Base-by-base conservation (phyloP, 2,329 filamentous ascomycete species). In the Blumeria graminis region DNA sequence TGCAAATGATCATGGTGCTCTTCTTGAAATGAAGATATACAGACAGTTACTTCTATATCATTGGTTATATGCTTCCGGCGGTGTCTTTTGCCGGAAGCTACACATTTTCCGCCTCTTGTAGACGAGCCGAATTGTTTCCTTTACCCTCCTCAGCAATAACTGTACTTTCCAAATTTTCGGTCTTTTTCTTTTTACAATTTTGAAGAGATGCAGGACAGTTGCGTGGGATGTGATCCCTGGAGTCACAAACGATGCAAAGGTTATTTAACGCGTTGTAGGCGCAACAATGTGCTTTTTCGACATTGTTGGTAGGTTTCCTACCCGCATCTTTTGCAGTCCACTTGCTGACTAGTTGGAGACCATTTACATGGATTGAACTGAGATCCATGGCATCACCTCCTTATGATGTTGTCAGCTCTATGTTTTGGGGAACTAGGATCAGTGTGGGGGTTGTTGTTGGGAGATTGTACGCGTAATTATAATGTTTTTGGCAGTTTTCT, bases 371-470 rank as follows among this genome's bases (percentile, higher is more conserved):
- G 46, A 51, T 11, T 10, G 46, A 51, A 51, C 46, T 28, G 22
- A 51, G 22, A 28, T 51, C 46, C 18, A 51, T 51, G 33, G 22
- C 46, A 51, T 51, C 18, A 32, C 46, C 46, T 51, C 46, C 7
- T 32, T 51, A 18, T 18, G 46, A 18, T 51, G 46, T 51, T 51
- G 46, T 51, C 46, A 51, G 46, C 46, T 51, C 46, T 51, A 28
- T 28, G 14, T 51, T 10, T 32, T 22, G 16, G 46, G n/a, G n/a
- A 11, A 11, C 22, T 32, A 4, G 3, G n/a, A 28, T 6, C 22
- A 7, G 8, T 51, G 22, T 13, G 10, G 46, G n/a, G 22, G n/a
- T 51, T 32, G 46, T 32, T 32, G 46, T 18, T 16, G 6, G 10
- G n/a, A 51, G n/a, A 32, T 51, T 51, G 22, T 22, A 28, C 46